phyloP scores from a whole-genome alignment of 2,329 filamentous ascomycete genomes.

The Claviceps lovelessii region DNA sequence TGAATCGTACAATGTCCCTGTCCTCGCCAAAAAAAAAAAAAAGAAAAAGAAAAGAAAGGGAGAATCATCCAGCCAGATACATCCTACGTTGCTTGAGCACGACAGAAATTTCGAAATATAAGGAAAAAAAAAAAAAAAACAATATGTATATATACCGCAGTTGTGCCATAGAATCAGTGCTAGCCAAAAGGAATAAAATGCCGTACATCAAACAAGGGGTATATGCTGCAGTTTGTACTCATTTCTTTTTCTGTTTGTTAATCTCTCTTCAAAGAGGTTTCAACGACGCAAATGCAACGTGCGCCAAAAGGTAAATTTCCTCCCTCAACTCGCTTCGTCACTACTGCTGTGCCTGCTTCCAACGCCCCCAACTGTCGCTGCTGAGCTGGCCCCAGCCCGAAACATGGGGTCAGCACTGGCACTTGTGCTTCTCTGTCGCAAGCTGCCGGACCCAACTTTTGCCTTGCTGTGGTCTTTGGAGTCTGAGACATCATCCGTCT shows the following conservation, averaged over 20 bases:
- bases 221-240: neutral
- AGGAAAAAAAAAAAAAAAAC: neutral
- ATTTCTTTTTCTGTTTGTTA: too few species aligned
- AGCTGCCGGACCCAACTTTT: constrained; percentile 18
- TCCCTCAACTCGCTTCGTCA: constrained; percentile 1
- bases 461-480: constrained; percentile 7
- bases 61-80: too few species aligned
- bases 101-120: too few species aligned
- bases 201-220: neutral
- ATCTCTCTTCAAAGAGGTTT: neutral
- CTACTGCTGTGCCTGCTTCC: constrained; percentile 25
- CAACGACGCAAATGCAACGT: neutral
- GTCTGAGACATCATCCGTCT: constrained; percentile 5
- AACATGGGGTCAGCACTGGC: constrained; percentile 14
- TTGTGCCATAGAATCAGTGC: neutral
- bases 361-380: constrained; percentile 25
- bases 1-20: too few species aligned
- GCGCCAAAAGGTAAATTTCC: neutral
- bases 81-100: too few species aligned
- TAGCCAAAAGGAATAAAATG: neutral
- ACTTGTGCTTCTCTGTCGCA: constrained; percentile 18
- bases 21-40: too few species aligned
- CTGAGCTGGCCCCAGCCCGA: constrained; percentile 21
- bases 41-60: neutral
- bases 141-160: too few species aligned